Percentiles rank a stretch among this genome's conserved stretches.
These are phyloP conservation scores for Trypanosoma congolense DNA, from an alignment of 208 protist genomes.

Conservation along the genomic window DNA sequence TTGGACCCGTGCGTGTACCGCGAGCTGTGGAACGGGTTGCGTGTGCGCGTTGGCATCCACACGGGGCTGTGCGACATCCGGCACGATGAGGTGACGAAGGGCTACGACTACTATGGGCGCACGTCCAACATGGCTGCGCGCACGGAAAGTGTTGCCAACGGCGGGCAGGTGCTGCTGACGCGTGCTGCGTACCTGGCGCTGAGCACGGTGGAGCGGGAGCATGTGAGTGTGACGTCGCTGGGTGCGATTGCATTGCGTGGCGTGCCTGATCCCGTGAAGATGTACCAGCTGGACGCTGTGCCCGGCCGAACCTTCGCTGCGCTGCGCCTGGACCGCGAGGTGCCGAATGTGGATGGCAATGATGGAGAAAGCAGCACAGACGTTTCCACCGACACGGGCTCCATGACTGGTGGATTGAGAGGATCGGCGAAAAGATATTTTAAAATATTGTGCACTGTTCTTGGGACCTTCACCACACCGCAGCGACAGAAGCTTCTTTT, in stretches of 20 bases:
- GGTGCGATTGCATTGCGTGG: slow-evolving; percentile 37
- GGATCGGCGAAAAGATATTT: not conserved
- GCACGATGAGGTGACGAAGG: slow-evolving; percentile 41
- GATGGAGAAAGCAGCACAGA: not conserved
- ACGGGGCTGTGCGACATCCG: slow-evolving; percentile 47
- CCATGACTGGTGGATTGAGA: not conserved
- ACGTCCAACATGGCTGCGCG: slow-evolving; percentile 4
- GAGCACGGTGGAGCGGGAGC: slow-evolving; percentile 39
- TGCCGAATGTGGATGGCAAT: not conserved
- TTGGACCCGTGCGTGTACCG: slow-evolving; percentile 28
- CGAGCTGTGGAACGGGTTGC: slow-evolving; percentile 34
- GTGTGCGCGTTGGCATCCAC: slow-evolving; percentile 53
- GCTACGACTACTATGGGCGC: slow-evolving; percentile 5
- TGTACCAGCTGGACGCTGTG: slow-evolving; percentile 48
- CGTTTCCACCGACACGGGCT: slow-evolving; percentile 1
- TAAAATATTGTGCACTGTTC: not conserved
- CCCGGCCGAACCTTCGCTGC: slow-evolving; percentile 25
- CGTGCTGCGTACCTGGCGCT: slow-evolving; percentile 11
- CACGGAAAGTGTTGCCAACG: slow-evolving; percentile 3
- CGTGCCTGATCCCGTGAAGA: slow-evolving; percentile 38
- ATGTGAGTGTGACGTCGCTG: slow-evolving; percentile 6
- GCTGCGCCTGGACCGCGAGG: slow-evolving; percentile 44
- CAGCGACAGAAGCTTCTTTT: not conserved
- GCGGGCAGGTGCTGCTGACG: slow-evolving; percentile 7
- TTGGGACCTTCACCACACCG: not conserved